Percentiles rank a stretch among this genome's conserved stretches.
Conservation (phyloP, 208 protist species). For the Acanthamoeba sp. region DNA sequence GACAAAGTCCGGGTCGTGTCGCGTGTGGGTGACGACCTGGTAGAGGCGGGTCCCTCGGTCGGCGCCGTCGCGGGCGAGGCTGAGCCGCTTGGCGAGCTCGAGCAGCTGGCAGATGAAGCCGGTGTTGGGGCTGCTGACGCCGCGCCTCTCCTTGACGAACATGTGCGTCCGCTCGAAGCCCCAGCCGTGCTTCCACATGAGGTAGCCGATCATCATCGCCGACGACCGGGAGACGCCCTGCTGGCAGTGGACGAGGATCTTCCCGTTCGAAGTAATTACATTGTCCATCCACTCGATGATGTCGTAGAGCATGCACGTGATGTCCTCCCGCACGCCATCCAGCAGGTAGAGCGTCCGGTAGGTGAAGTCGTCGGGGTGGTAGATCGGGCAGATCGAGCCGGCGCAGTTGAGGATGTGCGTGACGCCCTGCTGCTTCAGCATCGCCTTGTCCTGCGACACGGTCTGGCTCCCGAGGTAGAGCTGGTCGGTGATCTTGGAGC, state of each 20-base stretch:
- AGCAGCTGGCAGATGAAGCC: conserved; percentile 94
- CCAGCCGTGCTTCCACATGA: conserved; percentile 93
- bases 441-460: conserved; percentile 69
- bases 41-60: conserved; percentile 11
- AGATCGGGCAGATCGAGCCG: conserved; percentile 90
- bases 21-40: conserved; percentile 24
- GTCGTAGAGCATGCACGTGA: conserved; percentile 93
- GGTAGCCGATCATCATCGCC: conserved; percentile 92
- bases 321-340: conserved; percentile 93
- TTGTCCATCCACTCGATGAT: conserved; percentile 93
- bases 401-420: conserved; percentile 95
- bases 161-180: conserved; percentile 93
- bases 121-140: conserved; percentile 93
- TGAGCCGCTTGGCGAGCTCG: conserved; percentile 79
- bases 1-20: conserved; percentile 34
- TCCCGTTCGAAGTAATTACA: conserved; percentile 85
- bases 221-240: conserved; percentile 95
- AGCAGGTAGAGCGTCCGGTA: conserved; percentile 92
- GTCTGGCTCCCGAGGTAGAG: conserved; percentile 72
- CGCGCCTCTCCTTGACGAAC: conserved; percentile 89
- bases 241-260: conserved; percentile 95
- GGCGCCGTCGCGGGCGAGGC: not conserved
- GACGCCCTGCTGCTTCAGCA: conserved; percentile 89
- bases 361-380: conserved; percentile 90
- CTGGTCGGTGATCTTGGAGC: conserved; percentile 74